Base-by-base conservation (phyloP, 192 early-diverging fungal genomes). In the Chytriomyces hyalinus region DNA sequence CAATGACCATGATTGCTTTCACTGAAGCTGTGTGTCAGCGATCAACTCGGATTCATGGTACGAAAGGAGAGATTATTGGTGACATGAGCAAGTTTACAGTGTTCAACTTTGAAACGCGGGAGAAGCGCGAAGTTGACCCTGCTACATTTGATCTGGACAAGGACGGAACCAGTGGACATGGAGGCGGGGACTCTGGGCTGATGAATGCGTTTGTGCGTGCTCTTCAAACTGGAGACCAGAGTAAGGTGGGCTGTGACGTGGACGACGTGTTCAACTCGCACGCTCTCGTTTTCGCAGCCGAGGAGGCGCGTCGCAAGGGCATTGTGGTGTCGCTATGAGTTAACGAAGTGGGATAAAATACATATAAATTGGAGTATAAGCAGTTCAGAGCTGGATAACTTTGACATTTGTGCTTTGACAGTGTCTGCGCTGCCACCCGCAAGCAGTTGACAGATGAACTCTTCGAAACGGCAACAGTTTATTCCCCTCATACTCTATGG, bases 1-100 rank as follows among this genome's bases (percentile, higher is more conserved):
- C 83, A 44, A 85, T 91, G 75, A 84, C 85, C 8, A 88, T 91
- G 85, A 81, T 89, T 46, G 89, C 87, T 4, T 87, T 86, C 71
- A 87, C 87, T 5, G 81, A 85, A 60, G 68, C 79, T 2, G 72
- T 91, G 17, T 90, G 88, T 75, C 80, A 86, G 59, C 72, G 89
- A 24, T 74, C 82, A 24, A 90, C 87, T 0, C 78, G 88, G 11
- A 85, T 91, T 44, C 85, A 86, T 73, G 86, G 89, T 10, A 83
- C 88, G 3, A 70, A 70, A 3, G 89, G 89, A 24, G 84, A 87
- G 76, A 81, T 91, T 50, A 69, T 84, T 64, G 86, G 87, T 17
- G 86, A 91, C 80, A 86, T 84, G 24, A 36, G 79, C 57, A 81
- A 65, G 44, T 81, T 91, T 47, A 76, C 69, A 11, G 78, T 84